Conservation (phyloP, 1,284 basidiomycete genomes). For the Trichosporon coremiiforme region DNA sequence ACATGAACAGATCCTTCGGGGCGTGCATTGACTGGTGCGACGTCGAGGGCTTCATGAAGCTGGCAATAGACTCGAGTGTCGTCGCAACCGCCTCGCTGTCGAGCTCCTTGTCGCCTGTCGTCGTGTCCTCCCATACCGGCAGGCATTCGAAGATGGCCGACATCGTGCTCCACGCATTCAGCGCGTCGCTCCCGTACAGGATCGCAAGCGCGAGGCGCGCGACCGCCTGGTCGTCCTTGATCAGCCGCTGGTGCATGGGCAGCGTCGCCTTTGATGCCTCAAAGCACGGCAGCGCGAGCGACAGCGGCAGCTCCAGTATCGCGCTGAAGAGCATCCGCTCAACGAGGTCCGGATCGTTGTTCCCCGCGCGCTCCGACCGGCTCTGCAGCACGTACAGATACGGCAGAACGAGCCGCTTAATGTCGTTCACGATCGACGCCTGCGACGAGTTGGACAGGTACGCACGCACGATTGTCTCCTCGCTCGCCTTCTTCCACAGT, state of each 20-base stretch:
- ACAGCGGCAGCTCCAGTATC: conserved; percentile 68
- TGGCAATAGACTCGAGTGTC: conserved; percentile 74
- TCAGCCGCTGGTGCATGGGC: conserved; percentile 67
- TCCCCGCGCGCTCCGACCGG: conserved; percentile 74
- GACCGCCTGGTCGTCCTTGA: conserved; percentile 78
- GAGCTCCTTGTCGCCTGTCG: conserved; percentile 60
- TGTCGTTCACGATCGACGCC: conserved; percentile 67
- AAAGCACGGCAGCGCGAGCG: conserved; percentile 72
- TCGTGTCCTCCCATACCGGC: conserved; percentile 76
- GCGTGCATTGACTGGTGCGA: conserved; percentile 61
- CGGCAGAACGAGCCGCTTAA: conserved; percentile 77
- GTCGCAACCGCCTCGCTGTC: conserved; percentile 74
- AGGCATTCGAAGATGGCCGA: conserved; percentile 89
- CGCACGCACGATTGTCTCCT: conserved; percentile 67
- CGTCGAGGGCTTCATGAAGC: conserved; percentile 75
- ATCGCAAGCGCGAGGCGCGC: conserved; percentile 81
- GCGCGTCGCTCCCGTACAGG: conserved; percentile 76
- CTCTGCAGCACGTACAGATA: conserved; percentile 88
- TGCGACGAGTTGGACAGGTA: conserved; percentile 74
- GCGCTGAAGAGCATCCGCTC: conserved; percentile 69
- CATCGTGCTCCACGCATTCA: conserved; percentile 78
- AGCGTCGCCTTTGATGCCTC: conserved; percentile 87
- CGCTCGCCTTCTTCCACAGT: conserved; percentile 69
- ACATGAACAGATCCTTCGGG: conserved; percentile 73
- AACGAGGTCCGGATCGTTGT: conserved; percentile 65